phyloP scores from a whole-genome alignment of 257 asterid species.

The Scutellaria baicalensis region DNA sequence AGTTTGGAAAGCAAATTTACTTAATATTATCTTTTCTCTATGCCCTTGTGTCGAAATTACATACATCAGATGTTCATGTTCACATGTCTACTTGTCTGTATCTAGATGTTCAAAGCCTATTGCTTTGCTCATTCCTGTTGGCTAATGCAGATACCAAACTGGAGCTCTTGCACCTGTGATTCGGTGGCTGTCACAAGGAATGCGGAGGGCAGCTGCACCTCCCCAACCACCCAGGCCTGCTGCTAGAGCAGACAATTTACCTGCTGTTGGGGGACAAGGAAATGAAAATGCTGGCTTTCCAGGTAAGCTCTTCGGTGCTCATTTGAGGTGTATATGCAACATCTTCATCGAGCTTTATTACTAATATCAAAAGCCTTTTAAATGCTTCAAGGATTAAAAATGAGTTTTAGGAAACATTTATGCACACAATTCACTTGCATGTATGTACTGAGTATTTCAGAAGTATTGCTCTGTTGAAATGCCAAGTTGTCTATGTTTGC shows the following conservation, averaged over 20 bases:
- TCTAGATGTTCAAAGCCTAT: neutral
- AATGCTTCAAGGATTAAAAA: conserved; percentile 10
- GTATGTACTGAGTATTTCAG: too few relatives aligned
- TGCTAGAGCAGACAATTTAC: conserved; percentile 49
- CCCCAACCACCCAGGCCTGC: conserved; percentile 70
- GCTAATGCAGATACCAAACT: conserved; percentile 71
- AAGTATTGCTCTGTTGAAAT: neutral
- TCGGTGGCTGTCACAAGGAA: conserved; percentile 96
- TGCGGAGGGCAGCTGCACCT: conserved; percentile 90
- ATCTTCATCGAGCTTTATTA: neutral
- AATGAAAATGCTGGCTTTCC: conserved; percentile 55
- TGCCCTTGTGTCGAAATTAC: neutral
- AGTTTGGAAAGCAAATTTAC: neutral
- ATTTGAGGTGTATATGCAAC: neutral
- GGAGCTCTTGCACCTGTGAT: conserved; percentile 93
- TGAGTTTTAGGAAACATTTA: neutral
- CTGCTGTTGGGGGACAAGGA: conserved; percentile 54
- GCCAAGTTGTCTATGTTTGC: neutral
- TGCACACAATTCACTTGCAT: neutral
- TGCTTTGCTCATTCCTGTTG: conserved; percentile 13
- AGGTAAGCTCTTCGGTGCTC: conserved; percentile 30
- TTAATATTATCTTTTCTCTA: neutral
- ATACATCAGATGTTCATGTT: neutral
- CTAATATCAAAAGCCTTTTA: neutral
- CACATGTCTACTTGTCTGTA: neutral